Base-by-base conservation (phyloP, 352 stramenopile species). In the Phytophthora sansomeana region DNA sequence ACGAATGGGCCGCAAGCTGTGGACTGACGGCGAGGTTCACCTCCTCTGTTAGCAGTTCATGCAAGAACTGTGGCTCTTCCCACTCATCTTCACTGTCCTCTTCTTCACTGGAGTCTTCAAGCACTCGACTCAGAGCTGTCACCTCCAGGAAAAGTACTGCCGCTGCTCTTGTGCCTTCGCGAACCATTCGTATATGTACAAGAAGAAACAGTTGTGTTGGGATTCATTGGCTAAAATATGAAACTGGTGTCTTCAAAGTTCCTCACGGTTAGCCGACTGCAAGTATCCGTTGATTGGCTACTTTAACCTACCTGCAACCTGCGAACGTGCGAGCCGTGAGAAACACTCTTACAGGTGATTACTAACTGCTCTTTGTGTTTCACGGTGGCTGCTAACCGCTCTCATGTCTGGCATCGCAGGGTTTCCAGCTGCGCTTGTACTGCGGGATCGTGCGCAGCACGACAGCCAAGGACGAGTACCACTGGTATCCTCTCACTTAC, bases 71-170 rank as follows among this genome's bases (percentile, higher is more conserved):
- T 41, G 46, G 7, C 3, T 53, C 46, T 39, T 53, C 24, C 26
- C 24, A 26, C 46, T 52, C 46, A 26, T 52, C 46, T 36, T 52
- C 46, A 33, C 46, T 52, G 28, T 17, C 46, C 28, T 39, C 46
- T 28, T 53, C 46, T 26, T 53, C 29, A n/a, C 46, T 39, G 2
- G 46, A 26, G 46, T 53, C 46, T 39, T 39, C 46, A 41, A 53
- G 39, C 3, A 6, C 46, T 19, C 8, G 21, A 17, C n/a, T 26
- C 24, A 53, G 39, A 24, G 28, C 46, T 6, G 21, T 26, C 26
- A 28, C 46, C 29, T 53, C 21, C 16, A 53, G 46, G 29, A 53
- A 35, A 24, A 53, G 46, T 14, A 13, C 9, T 17, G 46, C 29
- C 26, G 46, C 46, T 26, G 26, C 46, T 6, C 46, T 1, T 26